A percentile compares a stretch with the other conserved stretches of the same genome.
These are phyloP conservation scores for Pyricularia grisea DNA, from an alignment of 2,329 filamentous ascomycete species.

Conservation along the genomic window DNA sequence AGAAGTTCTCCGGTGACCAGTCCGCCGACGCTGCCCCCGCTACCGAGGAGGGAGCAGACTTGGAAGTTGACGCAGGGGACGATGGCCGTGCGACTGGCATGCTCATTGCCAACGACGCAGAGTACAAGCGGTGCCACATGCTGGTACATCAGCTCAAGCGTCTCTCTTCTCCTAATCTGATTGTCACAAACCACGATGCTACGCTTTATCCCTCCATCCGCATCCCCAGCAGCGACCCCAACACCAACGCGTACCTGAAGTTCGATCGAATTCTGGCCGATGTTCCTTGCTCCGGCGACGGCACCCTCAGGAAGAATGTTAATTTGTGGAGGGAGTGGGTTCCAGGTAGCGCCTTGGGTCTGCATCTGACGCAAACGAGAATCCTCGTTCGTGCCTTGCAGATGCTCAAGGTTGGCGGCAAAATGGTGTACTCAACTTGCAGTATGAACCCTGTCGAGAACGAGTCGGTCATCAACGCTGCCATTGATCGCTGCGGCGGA, in stretches of 20 bases:
- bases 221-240: slow-evolving; percentile 49
- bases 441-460: slow-evolving; percentile 99
- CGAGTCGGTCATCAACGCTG: slow-evolving; percentile 80
- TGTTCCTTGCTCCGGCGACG: slow-evolving; percentile 94
- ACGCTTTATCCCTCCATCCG: slow-evolving; percentile 91
- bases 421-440: slow-evolving; percentile 96
- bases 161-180: slow-evolving; percentile 88
- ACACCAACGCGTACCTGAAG: slow-evolving; percentile 67
- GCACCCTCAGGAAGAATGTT: slow-evolving; percentile 85
- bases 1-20: slow-evolving; percentile 31
- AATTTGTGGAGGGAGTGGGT: slow-evolving; percentile 95
- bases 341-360: slow-evolving; percentile 74
- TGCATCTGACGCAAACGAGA: slow-evolving; percentile 78
- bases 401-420: slow-evolving; percentile 89
- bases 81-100: slow-evolving; percentile 84
- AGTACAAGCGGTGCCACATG: slow-evolving; percentile 96
- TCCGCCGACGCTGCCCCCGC: slow-evolving; percentile 21
- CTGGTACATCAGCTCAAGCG: slow-evolving; percentile 96
- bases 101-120: slow-evolving; percentile 89
- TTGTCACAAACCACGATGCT: slow-evolving; percentile 96
- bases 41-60: slow-evolving; percentile 48
- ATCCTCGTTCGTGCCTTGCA: slow-evolving; percentile 89
- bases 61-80: slow-evolving; percentile 55
- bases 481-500: slow-evolving; percentile 85
- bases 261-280: slow-evolving; percentile 95